Evolutionary conservation across 495 filamentous ascomycete genomes (phyloP).

Genomic region (Monascus purpureus): DNA sequence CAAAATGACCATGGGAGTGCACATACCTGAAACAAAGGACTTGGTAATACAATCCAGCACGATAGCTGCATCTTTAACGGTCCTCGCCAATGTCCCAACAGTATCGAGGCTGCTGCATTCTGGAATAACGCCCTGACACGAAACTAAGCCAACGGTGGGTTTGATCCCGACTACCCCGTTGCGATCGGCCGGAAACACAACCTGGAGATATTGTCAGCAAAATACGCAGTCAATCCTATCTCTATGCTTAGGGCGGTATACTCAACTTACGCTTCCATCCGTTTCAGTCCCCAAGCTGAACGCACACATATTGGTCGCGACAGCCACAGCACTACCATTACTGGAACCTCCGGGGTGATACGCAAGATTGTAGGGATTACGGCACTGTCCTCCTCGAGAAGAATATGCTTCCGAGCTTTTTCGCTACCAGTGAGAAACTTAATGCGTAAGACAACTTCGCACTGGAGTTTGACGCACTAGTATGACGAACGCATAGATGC

Average conservation of each 20-base stretch:
- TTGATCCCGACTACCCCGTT: conserved; percentile 41
- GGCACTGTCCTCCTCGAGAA: conserved; percentile 36
- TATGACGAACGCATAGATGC: conserved; percentile 1
- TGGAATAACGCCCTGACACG: conserved; percentile 38
- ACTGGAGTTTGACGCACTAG: not conserved
- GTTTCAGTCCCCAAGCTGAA: conserved; percentile 47
- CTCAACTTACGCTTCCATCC: conserved; percentile 29
- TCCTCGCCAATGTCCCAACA: conserved; percentile 39
- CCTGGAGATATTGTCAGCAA: conserved; percentile 1
- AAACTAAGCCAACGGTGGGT: conserved; percentile 38
- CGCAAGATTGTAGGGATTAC: conserved; percentile 43
- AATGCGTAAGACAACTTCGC: no score
- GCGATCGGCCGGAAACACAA: conserved; percentile 43
- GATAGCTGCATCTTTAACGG: conserved; percentile 41
- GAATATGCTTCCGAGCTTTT: conserved; percentile 45
- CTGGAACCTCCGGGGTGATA: conserved; percentile 40
- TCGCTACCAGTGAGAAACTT: conserved; percentile 8
- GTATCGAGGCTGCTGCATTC: conserved; percentile 41
- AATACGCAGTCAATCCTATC: not conserved
- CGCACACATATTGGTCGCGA: conserved; percentile 35
- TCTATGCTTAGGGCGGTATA: not conserved
- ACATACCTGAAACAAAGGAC: not conserved
- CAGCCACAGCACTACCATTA: conserved; percentile 35
- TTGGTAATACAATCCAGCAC: conserved; percentile 38
- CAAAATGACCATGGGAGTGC: no score